Evolutionary conservation across 2,329 filamentous ascomycete genomes (phyloP).

Genomic region (Aspergillus terreus): DNA sequence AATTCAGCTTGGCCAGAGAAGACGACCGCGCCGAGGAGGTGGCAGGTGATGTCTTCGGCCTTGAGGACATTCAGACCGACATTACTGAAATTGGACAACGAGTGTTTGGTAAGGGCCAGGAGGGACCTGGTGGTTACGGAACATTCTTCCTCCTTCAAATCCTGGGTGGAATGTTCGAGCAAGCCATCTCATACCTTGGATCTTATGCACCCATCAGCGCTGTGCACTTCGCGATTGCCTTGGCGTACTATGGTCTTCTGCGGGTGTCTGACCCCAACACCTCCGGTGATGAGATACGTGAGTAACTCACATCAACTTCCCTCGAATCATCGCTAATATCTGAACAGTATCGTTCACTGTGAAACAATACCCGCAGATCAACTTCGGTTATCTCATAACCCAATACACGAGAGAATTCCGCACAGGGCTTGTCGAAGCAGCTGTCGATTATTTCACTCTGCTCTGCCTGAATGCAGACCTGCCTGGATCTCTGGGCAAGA

Average conservation of each 20-base stretch:
- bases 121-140: conserved; percentile 75
- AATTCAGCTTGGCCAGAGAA: conserved; percentile 61
- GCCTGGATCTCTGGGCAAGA: conserved; percentile 66
- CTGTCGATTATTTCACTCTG: conserved; percentile 86
- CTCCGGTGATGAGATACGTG: conserved; percentile 65
- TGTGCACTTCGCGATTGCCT: conserved; percentile 87
- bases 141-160: conserved; percentile 93
- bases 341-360: conserved; percentile 51
- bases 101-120: conserved; percentile 80
- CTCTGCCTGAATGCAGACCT: conserved; percentile 90
- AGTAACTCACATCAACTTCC: conserved; percentile 20
- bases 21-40: conserved; percentile 59
- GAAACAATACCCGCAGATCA: conserved; percentile 68
- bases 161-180: conserved; percentile 87
- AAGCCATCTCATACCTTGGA: conserved; percentile 87
- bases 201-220: conserved; percentile 88
- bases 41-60: conserved; percentile 59
- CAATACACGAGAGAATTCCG: conserved; percentile 97
- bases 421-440: conserved; percentile 79
- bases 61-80: conserved; percentile 69
- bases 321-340: conserved; percentile 13
- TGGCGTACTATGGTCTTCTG: conserved; percentile 85
- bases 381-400: conserved; percentile 89
- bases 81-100: conserved; percentile 86
- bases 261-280: conserved; percentile 78